Evolutionary conservation across 495 filamentous ascomycete species (phyloP), one percentile per base, ranked within the genome.

Genomic region (Pyronema domesticum): DNA sequence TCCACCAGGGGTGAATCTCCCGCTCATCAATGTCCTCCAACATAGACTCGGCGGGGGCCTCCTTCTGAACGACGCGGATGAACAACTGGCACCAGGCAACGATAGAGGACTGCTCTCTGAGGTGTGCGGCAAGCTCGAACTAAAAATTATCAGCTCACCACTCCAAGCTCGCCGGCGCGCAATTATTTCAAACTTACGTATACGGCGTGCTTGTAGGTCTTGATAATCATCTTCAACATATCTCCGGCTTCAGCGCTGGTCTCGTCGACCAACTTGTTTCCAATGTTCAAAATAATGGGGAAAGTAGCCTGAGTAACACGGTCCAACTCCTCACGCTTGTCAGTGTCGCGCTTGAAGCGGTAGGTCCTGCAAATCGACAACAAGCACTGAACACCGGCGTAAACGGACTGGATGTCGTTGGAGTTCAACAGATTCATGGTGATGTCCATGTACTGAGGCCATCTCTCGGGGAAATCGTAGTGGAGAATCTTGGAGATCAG

Each of bases 1-100:
- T 98, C 89, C 91, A 98, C 89, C 91, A 98, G 66, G 95, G 86
- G 66, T 94, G 88, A 53, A 78, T 74, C 67, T 95, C 93, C 30
- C 93, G 78, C 63, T 96, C 93, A 15, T 85, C 79, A 42, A 82
- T 71, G 44, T 94, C 86, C 42, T 94, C 89, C 50, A 73, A 65
- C 75, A 96, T 80, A 6, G 86, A 80, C 57, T 71, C 79, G 40
- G 80, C 74, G 0, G 91, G 91, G 50, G 84, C 80, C 34, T 83
- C 73, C 68, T 96, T 98, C 39, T 81, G 80, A 23, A 96, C 83
- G 35, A 91, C 83, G 44, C 81, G 78, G 50, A 98, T 72, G 74
- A 98, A 96, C 61, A 98, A 74, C 10, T 86, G 85, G 64, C 88
- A 95, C 91, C 91, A 98, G 52, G 81, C 85, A 46, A 95, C 83